phyloP scores from a whole-genome alignment of 2,329 filamentous ascomycete genomes.

The Fusarium siculi region DNA sequence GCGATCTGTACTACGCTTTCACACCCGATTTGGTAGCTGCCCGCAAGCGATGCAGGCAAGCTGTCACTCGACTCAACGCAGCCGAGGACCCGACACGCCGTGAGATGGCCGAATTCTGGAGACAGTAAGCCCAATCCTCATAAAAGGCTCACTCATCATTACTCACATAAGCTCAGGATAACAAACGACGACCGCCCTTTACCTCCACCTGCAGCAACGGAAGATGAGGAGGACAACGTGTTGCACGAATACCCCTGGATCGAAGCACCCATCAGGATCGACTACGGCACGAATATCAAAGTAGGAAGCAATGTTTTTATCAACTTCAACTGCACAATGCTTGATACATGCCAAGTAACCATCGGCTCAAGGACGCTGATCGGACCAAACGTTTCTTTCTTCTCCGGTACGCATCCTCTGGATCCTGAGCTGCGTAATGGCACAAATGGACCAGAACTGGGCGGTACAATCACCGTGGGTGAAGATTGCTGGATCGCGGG shows the following conservation, averaged over 20 bases:
- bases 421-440: conserved; percentile 81
- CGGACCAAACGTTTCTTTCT: conserved; percentile 82
- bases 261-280: conserved; percentile 74
- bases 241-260: conserved; percentile 75
- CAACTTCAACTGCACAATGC: conserved; percentile 77
- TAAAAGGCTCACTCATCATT: fast-evolving
- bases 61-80: conserved; percentile 72
- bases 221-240: conserved; percentile 72
- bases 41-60: conserved; percentile 70
- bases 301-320: conserved; percentile 76
- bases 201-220: conserved; percentile 65
- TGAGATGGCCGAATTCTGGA: conserved; percentile 73
- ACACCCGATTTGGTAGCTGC: conserved; percentile 72
- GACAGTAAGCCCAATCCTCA: conserved; percentile 65
- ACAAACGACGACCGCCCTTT: conserved; percentile 70
- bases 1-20: conserved; percentile 81
- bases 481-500: conserved; percentile 86
- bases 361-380: conserved; percentile 82
- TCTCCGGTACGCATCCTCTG: conserved; percentile 78
- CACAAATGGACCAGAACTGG: conserved; percentile 77
- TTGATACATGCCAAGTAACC: conserved; percentile 80
- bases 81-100: conserved; percentile 70
- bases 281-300: conserved; percentile 81
- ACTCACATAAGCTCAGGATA: conserved; percentile 59
- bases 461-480: conserved; percentile 78